Percentiles rank a stretch among this genome's conserved stretches.
phyloP scores from a whole-genome alignment of 176 grass and related monocot species.

The Areca catechu region DNA sequence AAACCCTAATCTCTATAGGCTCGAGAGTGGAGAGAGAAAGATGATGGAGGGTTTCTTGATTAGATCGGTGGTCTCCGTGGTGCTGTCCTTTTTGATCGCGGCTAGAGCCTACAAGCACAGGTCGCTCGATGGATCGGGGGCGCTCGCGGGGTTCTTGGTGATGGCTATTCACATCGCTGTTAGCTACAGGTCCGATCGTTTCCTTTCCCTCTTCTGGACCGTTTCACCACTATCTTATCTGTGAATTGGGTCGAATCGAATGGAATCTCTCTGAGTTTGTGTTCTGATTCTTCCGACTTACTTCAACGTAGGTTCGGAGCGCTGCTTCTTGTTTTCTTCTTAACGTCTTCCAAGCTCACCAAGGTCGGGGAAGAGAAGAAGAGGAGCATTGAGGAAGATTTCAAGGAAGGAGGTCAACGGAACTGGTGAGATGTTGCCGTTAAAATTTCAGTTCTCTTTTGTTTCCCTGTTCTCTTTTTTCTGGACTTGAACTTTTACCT shows the following conservation, averaged over 20 bases:
- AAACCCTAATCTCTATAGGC: no score
- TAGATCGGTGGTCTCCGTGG: conserved; percentile 29
- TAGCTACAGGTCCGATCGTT: conserved; percentile 44
- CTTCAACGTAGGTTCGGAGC: conserved; percentile 38
- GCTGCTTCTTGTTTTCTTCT: conserved; percentile 77
- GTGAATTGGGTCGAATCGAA: neutral
- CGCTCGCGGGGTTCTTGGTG: conserved; percentile 54
- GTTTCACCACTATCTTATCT: neutral
- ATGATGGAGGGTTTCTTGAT: conserved; percentile 26
- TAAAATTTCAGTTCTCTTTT: neutral
- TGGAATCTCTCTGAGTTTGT: no score
- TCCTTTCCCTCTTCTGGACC: neutral
- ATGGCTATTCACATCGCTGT: conserved; percentile 69
- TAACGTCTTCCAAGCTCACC: conserved; percentile 67
- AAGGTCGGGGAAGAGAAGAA: conserved; percentile 73
- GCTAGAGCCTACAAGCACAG: conserved; percentile 39
- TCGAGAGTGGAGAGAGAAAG: neutral
- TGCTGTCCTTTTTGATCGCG: conserved; percentile 40
- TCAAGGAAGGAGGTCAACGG: conserved; percentile 88
- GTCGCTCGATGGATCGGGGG: conserved; percentile 60
- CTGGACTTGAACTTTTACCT: no score
- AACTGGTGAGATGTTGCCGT: conserved; percentile 44
- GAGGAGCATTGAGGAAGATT: conserved; percentile 48
- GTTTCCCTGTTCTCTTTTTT: no score
- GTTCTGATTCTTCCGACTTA: conserved; percentile 2